Conservation (phyloP, 306 rosid genomes). For the Datisca glomerata region DNA sequence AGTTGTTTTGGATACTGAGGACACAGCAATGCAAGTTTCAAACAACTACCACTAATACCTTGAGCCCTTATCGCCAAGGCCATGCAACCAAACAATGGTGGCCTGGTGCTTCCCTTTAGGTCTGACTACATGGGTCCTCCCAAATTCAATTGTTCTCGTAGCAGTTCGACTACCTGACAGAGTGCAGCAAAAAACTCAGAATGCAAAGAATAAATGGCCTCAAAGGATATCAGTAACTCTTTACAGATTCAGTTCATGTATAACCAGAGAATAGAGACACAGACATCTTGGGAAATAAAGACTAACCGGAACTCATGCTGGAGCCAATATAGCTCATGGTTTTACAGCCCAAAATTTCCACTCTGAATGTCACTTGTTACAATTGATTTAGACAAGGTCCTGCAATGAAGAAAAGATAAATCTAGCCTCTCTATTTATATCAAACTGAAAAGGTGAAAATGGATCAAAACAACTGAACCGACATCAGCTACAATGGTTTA, state of each 20-base stretch:
- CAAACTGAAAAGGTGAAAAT: constrained; percentile 25
- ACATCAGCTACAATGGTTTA: no score
- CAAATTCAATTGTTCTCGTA: constrained; percentile 63
- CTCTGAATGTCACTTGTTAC: constrained; percentile 21
- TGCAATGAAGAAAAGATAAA: constrained; percentile 47
- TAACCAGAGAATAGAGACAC: neutral
- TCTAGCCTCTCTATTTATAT: constrained; percentile 49
- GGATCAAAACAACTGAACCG: no score
- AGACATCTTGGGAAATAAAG: constrained; percentile 2
- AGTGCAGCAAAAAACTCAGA: constrained; percentile 26
- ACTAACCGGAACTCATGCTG: constrained; percentile 64
- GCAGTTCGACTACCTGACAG: constrained; percentile 57
- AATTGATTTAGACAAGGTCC: constrained; percentile 28
- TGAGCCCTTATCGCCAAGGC: constrained; percentile 86
- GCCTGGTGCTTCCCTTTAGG: constrained; percentile 86
- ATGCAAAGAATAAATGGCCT: no score
- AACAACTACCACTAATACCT: constrained; percentile 31
- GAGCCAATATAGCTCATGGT: constrained; percentile 57
- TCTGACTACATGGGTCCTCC: constrained; percentile 88
- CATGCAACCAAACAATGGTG: constrained; percentile 91
- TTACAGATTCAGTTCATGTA: neutral
- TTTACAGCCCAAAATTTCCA: constrained; percentile 14
- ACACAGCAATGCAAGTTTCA: no score
- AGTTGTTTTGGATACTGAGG: no score
- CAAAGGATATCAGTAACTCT: constrained; percentile 6